Conservation (phyloP, 192 early-diverging fungal genomes). For the Coemansia sp. region DNA sequence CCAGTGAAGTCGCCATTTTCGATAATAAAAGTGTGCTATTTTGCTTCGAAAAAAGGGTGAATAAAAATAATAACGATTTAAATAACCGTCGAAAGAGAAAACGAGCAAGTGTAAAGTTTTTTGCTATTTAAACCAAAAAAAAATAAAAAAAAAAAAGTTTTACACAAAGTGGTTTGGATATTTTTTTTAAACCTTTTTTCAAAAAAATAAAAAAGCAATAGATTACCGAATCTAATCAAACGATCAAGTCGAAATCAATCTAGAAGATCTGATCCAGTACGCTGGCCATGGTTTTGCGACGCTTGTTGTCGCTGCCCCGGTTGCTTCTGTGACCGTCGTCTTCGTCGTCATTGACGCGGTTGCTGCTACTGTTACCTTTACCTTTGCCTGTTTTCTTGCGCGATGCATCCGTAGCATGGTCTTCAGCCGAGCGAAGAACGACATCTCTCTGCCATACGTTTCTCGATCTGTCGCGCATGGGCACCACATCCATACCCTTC, state of each 20-base stretch:
- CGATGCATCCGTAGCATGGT: background rate
- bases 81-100: background rate
- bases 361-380: background rate
- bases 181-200: no score
- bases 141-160: background rate
- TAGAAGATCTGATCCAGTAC: slow-evolving; percentile 59
- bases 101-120: background rate
- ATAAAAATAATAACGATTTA: background rate
- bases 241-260: slow-evolving; percentile 6
- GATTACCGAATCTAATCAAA: background rate
- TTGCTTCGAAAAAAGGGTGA: no score
- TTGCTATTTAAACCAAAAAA: background rate
- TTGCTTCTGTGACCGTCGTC: slow-evolving; percentile 5
- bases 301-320: slow-evolving; percentile 42
- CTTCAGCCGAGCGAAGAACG: slow-evolving; percentile 54
- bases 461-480: slow-evolving; percentile 43
- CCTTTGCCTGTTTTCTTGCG: slow-evolving; percentile 14
- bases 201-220: slow-evolving; percentile 6
- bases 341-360: background rate
- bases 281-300: slow-evolving; percentile 41
- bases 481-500: slow-evolving; percentile 43
- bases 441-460: slow-evolving; percentile 68
- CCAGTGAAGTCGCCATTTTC: slow-evolving; percentile 62
- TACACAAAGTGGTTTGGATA: no score
- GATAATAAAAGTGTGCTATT: no score